Conservation (phyloP, 306 rosid genomes). For the Pueraria montana region DNA sequence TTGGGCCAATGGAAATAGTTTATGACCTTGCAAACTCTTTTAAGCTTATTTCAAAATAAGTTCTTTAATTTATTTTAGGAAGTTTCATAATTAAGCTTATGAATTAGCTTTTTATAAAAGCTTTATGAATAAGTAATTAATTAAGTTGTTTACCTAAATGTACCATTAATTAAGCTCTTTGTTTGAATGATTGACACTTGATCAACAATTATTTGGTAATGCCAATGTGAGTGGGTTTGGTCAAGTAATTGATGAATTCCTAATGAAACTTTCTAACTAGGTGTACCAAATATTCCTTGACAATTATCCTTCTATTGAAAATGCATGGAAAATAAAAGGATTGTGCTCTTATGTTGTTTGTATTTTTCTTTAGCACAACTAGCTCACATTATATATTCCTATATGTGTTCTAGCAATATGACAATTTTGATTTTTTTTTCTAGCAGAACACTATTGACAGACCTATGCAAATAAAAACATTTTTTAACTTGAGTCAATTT, state of each 20-base stretch:
- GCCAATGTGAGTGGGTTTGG: slow-evolving; percentile 3
- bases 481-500: no score
- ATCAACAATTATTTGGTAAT: slow-evolving; percentile 15
- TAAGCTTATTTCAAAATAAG: neutral
- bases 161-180: neutral
- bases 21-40: no score
- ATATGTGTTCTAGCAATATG: no score
- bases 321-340: neutral
- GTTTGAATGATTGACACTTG: slow-evolving; percentile 27
- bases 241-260: slow-evolving; percentile 30
- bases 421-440: no score
- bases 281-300: neutral
- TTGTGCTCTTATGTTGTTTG: neutral
- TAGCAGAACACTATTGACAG: no score
- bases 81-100: neutral
- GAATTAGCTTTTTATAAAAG: neutral
- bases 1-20: no score
- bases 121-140: neutral
- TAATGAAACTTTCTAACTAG: slow-evolving; percentile 4
- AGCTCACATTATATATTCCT: neutral
- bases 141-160: neutral
- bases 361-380: neutral
- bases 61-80: neutral
- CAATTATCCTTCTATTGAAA: slow-evolving; percentile 10
- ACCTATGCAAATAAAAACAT: no score